These are phyloP conservation scores for Nevesoporus exiguus DNA, from an alignment of 768 basidiomycete species.

Conservation along the genomic window DNA sequence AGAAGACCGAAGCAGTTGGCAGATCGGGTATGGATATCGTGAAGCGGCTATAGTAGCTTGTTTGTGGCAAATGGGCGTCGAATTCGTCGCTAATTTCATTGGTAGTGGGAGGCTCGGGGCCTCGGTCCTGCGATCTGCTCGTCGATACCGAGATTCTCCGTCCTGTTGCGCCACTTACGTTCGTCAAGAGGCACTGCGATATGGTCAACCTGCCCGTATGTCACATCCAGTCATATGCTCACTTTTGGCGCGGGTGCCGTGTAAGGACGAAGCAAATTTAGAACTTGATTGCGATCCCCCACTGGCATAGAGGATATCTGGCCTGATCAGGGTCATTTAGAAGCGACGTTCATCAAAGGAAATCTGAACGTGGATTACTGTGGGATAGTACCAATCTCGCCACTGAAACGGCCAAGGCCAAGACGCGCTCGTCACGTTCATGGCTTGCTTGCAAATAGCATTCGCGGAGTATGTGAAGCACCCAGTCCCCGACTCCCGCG, in stretches of 20 bases:
- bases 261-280: conserved; percentile 41
- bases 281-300: conserved; percentile 40
- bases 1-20: conserved; percentile 44
- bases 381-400: conserved; percentile 36
- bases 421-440: conserved; percentile 13
- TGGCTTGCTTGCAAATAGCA: conserved; percentile 3
- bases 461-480: conserved; percentile 22
- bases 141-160: conserved; percentile 18
- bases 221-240: conserved; percentile 19
- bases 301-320: conserved; percentile 37
- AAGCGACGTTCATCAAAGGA: conserved; percentile 20
- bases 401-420: conserved; percentile 31
- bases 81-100: conserved; percentile 9
- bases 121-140: conserved; percentile 22
- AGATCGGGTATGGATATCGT: conserved; percentile 35
- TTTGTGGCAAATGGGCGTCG: conserved; percentile 8
- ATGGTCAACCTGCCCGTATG: conserved; percentile 14
- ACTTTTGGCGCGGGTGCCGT: conserved; percentile 29
- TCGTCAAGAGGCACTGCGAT: conserved; percentile 21
- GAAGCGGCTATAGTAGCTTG: conserved; percentile 22
- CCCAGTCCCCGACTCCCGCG: conserved; percentile 37
- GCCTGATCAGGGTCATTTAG: conserved; percentile 32
- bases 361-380: conserved; percentile 32
- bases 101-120: conserved; percentile 6
- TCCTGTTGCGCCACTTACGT: conserved; percentile 27